A percentile compares a stretch with the other conserved stretches of the same genome.
Evolutionary conservation across 2,329 filamentous ascomycete species (phyloP).

Genomic region (Trichophyton benhamiae): DNA sequence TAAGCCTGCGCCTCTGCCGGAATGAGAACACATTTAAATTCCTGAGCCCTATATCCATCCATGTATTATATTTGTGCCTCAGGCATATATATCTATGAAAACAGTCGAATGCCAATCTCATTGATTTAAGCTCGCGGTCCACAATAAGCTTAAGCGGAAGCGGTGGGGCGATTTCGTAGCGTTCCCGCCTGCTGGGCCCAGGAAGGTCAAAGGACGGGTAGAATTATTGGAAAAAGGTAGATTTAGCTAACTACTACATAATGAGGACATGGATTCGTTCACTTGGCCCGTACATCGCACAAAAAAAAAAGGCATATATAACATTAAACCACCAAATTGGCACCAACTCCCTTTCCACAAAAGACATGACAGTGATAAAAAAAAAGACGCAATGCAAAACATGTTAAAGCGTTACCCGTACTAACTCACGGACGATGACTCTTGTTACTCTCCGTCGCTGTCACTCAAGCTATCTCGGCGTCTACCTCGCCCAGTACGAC

Average conservation of each 20-base stretch:
- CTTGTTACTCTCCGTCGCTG: constrained; percentile 33
- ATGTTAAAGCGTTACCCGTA: background rate
- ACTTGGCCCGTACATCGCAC: background rate
- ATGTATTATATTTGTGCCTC: background rate
- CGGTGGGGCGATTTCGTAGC: background rate
- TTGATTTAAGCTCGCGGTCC: background rate
- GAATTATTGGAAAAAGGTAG: background rate
- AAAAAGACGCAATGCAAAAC: background rate
- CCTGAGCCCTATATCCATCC: no score
- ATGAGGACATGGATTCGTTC: background rate
- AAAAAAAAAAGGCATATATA: background rate
- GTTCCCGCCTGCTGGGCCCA: background rate
- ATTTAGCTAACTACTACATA: constrained; percentile 1
- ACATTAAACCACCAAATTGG: background rate
- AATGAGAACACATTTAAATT: no score
- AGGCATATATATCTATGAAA: background rate
- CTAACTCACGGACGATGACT: constrained; percentile 15
- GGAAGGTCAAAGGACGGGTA: background rate
- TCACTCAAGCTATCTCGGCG: constrained; percentile 44
- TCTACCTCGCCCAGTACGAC: constrained; percentile 28
- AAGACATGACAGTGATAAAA: background rate
- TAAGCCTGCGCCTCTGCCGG: no score
- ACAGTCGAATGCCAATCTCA: background rate
- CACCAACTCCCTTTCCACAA: background rate
- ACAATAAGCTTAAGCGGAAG: background rate